A percentile compares a stretch with the other conserved stretches of the same genome.
These are phyloP conservation scores for Taiozyma sp. DNA, from an alignment of 1,139 yeast genomes.

Conservation along the genomic window DNA sequence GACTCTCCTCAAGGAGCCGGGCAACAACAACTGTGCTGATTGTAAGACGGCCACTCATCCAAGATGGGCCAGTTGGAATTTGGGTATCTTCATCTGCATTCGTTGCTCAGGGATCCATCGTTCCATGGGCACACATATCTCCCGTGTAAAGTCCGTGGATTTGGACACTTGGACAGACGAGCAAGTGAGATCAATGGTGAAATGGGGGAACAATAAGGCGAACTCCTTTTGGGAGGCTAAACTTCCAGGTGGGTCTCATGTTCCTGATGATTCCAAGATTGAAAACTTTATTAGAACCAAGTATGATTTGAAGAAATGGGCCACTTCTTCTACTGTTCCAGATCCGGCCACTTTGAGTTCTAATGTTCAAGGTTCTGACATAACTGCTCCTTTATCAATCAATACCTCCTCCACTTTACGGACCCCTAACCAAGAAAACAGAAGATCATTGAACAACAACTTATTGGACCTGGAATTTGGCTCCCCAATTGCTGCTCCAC, in stretches of 20 bases:
- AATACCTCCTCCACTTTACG: background rate
- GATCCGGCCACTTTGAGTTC: conserved; percentile 17
- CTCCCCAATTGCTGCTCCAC: conserved; percentile 15
- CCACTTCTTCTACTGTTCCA: conserved; percentile 24
- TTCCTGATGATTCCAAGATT: conserved; percentile 82
- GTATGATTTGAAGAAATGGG: conserved; percentile 90
- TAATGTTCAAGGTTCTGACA: background rate
- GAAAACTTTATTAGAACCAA: conserved; percentile 89
- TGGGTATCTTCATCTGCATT: conserved; percentile 91
- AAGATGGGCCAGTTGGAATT: conserved; percentile 96
- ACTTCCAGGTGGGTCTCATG: conserved; percentile 58
- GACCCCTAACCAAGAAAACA: conserved; percentile 6
- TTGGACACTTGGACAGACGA: conserved; percentile 96
- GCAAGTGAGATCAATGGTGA: conserved; percentile 76
- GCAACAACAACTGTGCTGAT: conserved; percentile 82
- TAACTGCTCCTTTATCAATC: background rate
- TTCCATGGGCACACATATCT: conserved; percentile 92
- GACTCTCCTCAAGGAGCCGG: conserved; percentile 68
- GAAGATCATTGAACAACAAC: conserved; percentile 15
- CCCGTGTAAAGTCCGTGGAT: conserved; percentile 84
- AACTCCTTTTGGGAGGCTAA: conserved; percentile 80
- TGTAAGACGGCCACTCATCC: conserved; percentile 90
- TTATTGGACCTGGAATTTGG: conserved; percentile 32
- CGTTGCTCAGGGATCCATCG: conserved; percentile 94
- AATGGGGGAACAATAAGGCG: conserved; percentile 83